Base-by-base conservation (phyloP, 345 rosid species). In the Aethionema arabicum region DNA sequence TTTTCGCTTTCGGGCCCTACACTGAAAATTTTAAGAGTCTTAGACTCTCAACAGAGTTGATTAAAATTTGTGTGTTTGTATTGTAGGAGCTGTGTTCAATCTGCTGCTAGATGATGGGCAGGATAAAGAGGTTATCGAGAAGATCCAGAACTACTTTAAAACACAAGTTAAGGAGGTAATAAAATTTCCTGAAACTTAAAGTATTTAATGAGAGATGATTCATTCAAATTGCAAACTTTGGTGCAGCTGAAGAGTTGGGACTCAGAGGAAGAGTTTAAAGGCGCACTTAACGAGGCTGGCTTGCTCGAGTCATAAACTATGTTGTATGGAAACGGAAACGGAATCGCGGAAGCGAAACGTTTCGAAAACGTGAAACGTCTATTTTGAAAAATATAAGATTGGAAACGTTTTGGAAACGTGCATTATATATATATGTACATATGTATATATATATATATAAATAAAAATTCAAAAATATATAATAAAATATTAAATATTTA, bases 1-100 rank as follows among this genome's bases (percentile, higher is more conserved):
- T n/a, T n/a, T n/a, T n/a, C n/a, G n/a, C n/a, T n/a, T n/a, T n/a
- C n/a, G n/a, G n/a, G n/a, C 37, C 38, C n/a, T n/a, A n/a, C n/a
- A n/a, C n/a, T n/a, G n/a, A n/a, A n/a, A n/a, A n/a, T n/a, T n/a
- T n/a, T n/a, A n/a, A n/a, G n/a, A n/a, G n/a, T n/a, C n/a, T n/a
- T n/a, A n/a, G n/a, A n/a, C n/a, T n/a, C n/a, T n/a, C n/a, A n/a
- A n/a, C n/a, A n/a, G n/a, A n/a, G 13, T 12, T 37, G 37, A 12
- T 48, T 6, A 38, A 47, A n/a, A n/a, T n/a, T 10, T 29, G 6
- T 40, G 44, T 11, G 13, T 16, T 42, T 72, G 67, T 41, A 46
- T 66, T 1, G 46, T 43, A 93, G 99, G 97, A 27, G 99, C 90
- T 0, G 88, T 90, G 11, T 93, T 93, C 65, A 93, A 93, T 52